Percentiles rank a stretch among this genome's conserved stretches.
These are phyloP conservation scores for Lasiodiplodia theobromae DNA, from an alignment of 2,329 filamentous ascomycete species.

Conservation along the genomic window DNA sequence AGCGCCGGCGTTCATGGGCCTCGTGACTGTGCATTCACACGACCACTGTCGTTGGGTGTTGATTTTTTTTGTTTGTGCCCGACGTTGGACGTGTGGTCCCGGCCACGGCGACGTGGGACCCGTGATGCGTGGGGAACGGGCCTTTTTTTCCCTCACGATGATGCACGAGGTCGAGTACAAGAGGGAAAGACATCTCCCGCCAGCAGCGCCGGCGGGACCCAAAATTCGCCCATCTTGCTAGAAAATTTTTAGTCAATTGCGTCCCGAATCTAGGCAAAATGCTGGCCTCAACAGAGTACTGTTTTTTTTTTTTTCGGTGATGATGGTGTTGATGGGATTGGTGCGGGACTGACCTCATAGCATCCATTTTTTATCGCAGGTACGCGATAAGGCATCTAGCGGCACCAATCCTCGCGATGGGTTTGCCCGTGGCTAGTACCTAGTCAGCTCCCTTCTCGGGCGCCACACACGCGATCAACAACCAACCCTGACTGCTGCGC, in stretches of 20 bases:
- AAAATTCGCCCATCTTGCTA: background rate
- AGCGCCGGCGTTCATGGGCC: background rate
- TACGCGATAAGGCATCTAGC: slow-evolving; percentile 17
- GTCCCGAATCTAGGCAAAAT: background rate
- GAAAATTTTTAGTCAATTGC: background rate
- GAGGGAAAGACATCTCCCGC: background rate
- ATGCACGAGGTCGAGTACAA: background rate
- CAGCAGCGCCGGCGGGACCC: background rate
- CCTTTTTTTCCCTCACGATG: background rate
- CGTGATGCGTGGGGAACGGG: slow-evolving; percentile 4
- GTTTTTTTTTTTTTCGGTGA: background rate
- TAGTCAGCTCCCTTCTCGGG: background rate
- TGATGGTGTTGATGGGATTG: background rate
- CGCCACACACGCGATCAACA: background rate
- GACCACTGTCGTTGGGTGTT: background rate
- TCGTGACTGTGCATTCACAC: background rate
- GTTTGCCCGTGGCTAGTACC: background rate
- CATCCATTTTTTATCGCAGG: background rate
- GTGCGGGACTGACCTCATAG: slow-evolving; percentile 24
- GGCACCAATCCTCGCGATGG: background rate
- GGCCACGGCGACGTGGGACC: background rate
- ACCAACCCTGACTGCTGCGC: background rate
- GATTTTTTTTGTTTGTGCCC: background rate
- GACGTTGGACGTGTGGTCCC: background rate
- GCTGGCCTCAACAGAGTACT: background rate